These are phyloP conservation scores for Mycena filopes DNA, from an alignment of 768 basidiomycete species.

Conservation along the genomic window DNA sequence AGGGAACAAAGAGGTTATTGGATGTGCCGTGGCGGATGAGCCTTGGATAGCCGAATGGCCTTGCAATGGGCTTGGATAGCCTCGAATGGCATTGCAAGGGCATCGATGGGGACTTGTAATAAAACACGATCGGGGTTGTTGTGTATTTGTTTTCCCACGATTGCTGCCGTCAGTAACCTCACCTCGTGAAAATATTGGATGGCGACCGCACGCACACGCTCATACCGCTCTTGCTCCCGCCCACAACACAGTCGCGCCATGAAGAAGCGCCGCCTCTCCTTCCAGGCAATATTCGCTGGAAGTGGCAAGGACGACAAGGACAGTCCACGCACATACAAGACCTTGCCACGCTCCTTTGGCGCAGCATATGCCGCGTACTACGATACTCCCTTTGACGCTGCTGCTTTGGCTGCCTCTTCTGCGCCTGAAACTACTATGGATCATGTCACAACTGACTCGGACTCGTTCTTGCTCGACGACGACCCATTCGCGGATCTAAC, in stretches of 20 bases:
- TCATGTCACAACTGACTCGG: background rate
- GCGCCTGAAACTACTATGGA: no score
- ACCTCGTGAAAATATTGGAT: background rate
- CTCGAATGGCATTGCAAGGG: no score
- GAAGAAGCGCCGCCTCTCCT: slow-evolving; percentile 31
- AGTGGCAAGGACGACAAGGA: slow-evolving; percentile 7
- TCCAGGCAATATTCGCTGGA: slow-evolving; percentile 25
- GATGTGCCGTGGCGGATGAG: no score
- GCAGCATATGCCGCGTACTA: slow-evolving; percentile 12
- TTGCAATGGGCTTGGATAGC: no score
- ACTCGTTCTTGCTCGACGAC: slow-evolving; percentile 65
- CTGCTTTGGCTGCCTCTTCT: no score
- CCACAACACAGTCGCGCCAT: background rate
- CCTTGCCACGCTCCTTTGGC: slow-evolving; percentile 41
- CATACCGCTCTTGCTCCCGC: background rate
- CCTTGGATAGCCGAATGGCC: no score
- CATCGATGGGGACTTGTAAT: no score
- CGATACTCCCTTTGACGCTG: slow-evolving; percentile 8
- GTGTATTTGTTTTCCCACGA: no score
- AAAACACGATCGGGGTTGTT: no score
- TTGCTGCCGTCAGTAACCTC: no score
- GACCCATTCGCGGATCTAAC: slow-evolving; percentile 80
- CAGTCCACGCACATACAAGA: slow-evolving; percentile 32
- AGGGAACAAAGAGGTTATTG: no score
- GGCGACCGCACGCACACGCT: background rate